Conservation (phyloP, 73 alveolate species). For the Tetrahymena thermophila region DNA sequence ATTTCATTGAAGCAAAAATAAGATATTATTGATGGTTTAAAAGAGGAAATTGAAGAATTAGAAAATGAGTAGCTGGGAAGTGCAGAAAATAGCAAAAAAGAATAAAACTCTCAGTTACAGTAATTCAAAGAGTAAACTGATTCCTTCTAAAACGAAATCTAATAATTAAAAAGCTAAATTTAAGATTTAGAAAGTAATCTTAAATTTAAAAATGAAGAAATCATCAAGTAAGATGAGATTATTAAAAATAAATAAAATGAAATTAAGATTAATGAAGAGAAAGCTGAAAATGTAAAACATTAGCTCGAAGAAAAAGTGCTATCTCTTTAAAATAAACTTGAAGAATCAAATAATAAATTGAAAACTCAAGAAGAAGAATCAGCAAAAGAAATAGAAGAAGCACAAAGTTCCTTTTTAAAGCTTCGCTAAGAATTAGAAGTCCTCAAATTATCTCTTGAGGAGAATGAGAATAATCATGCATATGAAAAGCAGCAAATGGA, state of each 20-base stretch:
- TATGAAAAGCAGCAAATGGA: not conserved
- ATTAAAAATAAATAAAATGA: not conserved
- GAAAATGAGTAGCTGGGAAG: not conserved
- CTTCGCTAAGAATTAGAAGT: not conserved
- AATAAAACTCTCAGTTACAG: not conserved
- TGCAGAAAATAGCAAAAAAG: not conserved
- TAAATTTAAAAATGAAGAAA: not conserved
- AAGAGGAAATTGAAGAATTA: not conserved
- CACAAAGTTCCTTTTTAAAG: not conserved
- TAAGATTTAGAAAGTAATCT: not conserved
- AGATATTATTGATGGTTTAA: not conserved
- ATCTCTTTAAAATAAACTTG: not conserved
- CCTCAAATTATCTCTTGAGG: not conserved
- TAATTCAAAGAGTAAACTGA: not conserved
- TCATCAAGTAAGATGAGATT: not conserved
- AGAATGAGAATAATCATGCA: not conserved
- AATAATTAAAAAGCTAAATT: not conserved
- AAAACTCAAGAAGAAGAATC: not conserved
- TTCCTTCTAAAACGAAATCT: not conserved
- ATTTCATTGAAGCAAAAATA: not conserved
- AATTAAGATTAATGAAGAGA: not conserved
- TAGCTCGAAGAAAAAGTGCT: not conserved
- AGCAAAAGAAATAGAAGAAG: not conserved
- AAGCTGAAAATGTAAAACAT: not conserved
- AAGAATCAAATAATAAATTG: not conserved